Evolutionary conservation across 139 green algal genomes (phyloP), one percentile per base, ranked within the genome.

Genomic region (Medakamo hakoo): DNA sequence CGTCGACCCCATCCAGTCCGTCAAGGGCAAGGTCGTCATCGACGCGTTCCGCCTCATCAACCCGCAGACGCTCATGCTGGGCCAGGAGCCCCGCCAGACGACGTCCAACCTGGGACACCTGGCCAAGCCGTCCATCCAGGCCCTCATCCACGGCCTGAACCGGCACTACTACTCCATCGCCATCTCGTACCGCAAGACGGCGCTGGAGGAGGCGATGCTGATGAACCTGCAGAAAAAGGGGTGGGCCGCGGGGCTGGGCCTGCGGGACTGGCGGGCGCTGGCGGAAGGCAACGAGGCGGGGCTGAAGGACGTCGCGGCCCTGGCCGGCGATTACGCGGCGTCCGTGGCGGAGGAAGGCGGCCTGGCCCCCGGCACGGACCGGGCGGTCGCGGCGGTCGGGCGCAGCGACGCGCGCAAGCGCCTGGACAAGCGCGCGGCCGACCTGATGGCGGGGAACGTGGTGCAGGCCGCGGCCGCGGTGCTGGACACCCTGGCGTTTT

Each of bases 151-250:
- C 66, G 91, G 91, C 55, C 81, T 98, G 21, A 98, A 98, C 81
- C 72, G 93, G 40, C 93, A 99, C 81, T 99, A 99, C 76, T 99
- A 99, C 84, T 92, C 79, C 65, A 95, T 99, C n/a, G 86, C 80
- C 58, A 99, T 99, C 74, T 95, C 90, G 72, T 98, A 98, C 76
- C 77, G 87, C 55, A 99, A 99, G 85, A 94, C 96, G 57, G 85
- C 92, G 79, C 81, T 98, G 63, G 93, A 99, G 84, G 93, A 99
- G 82, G 80, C 78, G 27, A 99, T 99, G 93, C 83, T 99, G 67
- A 75, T 97, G 27, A 98, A 97, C 80, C 76, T 99, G 73, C 81
- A 91, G 71, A 56, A 40, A 80, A 74, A 76, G 57, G 77, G 68
- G 27, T 86, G 77, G 77, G 68, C 68, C 16, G 69, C 78, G 16